phyloP scores from a whole-genome alignment of 176 grass and related monocot genomes.

The Cenchrus americanus region DNA sequence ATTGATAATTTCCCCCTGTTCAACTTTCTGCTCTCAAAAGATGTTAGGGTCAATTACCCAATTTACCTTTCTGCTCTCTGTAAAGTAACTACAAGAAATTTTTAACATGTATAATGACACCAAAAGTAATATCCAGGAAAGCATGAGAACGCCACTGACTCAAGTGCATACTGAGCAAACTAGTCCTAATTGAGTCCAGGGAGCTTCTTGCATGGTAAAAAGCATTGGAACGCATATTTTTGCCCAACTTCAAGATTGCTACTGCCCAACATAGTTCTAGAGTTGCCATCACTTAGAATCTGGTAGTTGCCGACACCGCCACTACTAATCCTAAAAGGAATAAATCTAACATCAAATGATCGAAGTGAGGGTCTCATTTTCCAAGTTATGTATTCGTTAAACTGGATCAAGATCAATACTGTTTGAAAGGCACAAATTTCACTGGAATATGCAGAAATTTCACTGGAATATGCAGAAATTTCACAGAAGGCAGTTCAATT shows the following conservation, averaged over 20 bases:
- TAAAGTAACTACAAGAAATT: slow-evolving; percentile 1
- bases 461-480: background rate
- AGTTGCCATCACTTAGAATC: background rate
- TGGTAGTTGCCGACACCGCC: background rate
- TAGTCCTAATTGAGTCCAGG: background rate
- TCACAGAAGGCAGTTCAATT: background rate
- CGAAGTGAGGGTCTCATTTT: background rate
- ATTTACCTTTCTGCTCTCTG: slow-evolving; percentile 6
- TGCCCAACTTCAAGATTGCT: background rate
- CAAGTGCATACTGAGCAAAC: background rate
- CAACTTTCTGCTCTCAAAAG: background rate
- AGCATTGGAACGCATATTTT: background rate
- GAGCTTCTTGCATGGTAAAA: background rate
- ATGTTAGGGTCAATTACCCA: background rate
- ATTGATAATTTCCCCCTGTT: background rate
- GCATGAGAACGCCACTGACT: background rate
- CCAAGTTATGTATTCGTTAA: background rate
- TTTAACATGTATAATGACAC: background rate
- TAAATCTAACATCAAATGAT: background rate
- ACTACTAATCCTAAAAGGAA: background rate
- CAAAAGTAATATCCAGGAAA: background rate
- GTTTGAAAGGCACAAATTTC: background rate
- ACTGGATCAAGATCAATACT: background rate
- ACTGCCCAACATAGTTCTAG: background rate
- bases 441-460: background rate